phyloP scores from a whole-genome alignment of 78 protist genomes.

The Emiliania huxleyi region DNA sequence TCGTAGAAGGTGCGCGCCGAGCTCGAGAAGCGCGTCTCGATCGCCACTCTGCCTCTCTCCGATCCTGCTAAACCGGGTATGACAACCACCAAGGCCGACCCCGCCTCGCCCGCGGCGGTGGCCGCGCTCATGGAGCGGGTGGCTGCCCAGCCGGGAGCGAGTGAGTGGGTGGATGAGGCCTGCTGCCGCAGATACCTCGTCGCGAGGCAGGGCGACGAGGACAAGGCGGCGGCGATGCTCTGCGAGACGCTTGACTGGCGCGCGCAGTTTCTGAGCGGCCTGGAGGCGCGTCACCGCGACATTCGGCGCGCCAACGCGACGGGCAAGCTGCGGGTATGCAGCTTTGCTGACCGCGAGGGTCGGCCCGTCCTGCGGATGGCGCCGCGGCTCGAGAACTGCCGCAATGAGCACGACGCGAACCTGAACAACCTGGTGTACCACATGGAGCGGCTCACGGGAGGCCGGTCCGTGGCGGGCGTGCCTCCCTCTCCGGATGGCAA shows the following conservation, averaged over 20 bases:
- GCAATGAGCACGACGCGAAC: not conserved
- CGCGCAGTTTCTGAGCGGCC: not conserved
- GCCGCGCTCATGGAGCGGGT: no score
- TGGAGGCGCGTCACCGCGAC: not conserved
- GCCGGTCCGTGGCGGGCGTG: not conserved
- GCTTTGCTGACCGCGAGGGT: not conserved
- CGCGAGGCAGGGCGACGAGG: not conserved
- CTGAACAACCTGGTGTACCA: not conserved
- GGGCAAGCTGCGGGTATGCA: not conserved
- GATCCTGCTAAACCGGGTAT: no score
- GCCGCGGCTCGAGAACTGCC: not conserved
- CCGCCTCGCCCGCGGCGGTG: no score
- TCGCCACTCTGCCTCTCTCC: no score
- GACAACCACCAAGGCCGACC: no score
- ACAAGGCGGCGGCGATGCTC: not conserved
- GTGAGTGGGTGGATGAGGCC: not conserved
- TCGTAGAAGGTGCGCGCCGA: no score
- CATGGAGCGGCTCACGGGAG: not conserved
- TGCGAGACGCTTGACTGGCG: not conserved
- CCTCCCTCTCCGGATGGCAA: not conserved
- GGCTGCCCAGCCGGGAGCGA: no score
- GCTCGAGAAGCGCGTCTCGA: no score
- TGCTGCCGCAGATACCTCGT: not conserved
- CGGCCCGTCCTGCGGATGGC: not conserved
- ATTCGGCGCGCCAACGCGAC: not conserved